Evolutionary conservation across 495 filamentous ascomycete species (phyloP).

Genomic region (Penicillium flavigenum): DNA sequence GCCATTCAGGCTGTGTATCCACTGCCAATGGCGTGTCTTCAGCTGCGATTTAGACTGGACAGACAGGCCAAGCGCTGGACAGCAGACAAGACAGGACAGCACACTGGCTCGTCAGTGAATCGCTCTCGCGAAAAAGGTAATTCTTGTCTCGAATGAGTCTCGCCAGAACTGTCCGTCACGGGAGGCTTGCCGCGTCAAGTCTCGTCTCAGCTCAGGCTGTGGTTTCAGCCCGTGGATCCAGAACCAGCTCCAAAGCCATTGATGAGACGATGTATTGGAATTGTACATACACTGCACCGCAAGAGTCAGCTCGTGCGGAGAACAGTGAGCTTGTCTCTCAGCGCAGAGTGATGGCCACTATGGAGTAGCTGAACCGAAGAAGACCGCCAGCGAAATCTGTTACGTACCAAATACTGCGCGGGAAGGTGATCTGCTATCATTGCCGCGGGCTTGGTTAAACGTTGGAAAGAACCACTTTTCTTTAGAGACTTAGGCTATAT

Average conservation of each 20-base stretch:
- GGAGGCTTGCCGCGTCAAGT: conserved; percentile 1
- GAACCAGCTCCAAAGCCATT: not conserved
- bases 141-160: not conserved
- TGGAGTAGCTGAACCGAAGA: not conserved
- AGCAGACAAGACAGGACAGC: not conserved
- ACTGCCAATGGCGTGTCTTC: not conserved
- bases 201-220: conserved; percentile 2
- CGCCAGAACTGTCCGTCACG: not conserved
- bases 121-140: not conserved
- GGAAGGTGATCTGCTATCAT: conserved; percentile 1
- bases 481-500: conserved; percentile 12
- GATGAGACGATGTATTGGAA: not conserved
- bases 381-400: not conserved
- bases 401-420: conserved; percentile 7
- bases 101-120: not conserved
- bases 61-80: not conserved
- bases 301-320: not conserved
- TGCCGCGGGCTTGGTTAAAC: not conserved
- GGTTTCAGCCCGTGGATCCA: not conserved
- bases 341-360: not conserved
- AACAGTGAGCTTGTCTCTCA: not conserved
- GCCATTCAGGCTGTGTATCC: not conserved
- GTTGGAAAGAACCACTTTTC: conserved; percentile 20
- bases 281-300: not conserved
- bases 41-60: not conserved